Conservation (phyloP, 352 stramenopile genomes). For the Peronospora farinosa region DNA sequence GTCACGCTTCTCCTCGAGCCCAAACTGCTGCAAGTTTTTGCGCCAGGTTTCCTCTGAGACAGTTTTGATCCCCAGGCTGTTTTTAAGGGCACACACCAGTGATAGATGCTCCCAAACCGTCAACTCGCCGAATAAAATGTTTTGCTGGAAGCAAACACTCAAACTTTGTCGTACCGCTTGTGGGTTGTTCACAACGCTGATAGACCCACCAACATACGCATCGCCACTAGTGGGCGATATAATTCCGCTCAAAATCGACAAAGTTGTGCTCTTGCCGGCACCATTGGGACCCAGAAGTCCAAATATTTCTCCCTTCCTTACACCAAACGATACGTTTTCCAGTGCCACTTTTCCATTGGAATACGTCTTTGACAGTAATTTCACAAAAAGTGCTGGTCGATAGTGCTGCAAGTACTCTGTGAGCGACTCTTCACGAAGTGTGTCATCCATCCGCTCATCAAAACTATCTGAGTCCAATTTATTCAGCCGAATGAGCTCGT, state of each 20-base stretch:
- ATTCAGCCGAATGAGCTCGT: slow-evolving; percentile 23
- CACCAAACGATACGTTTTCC: slow-evolving; percentile 77
- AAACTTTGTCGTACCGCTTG: slow-evolving; percentile 57
- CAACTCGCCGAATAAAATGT: slow-evolving; percentile 71
- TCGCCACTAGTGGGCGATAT: slow-evolving; percentile 71
- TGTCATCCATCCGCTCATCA: slow-evolving; percentile 42
- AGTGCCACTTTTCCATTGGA: slow-evolving; percentile 75
- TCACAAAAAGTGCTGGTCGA: slow-evolving; percentile 51
- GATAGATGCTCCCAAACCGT: slow-evolving; percentile 72
- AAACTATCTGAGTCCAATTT: slow-evolving; percentile 21
- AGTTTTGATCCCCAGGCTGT: slow-evolving; percentile 45
- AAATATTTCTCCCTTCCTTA: slow-evolving; percentile 90
- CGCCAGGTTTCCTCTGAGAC: slow-evolving; percentile 41
- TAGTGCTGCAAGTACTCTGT: slow-evolving; percentile 50
- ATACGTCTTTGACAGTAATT: slow-evolving; percentile 59
- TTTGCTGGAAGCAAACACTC: slow-evolving; percentile 83
- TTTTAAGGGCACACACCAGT: slow-evolving; percentile 64
- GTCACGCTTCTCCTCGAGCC: slow-evolving; percentile 58
- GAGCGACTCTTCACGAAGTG: slow-evolving; percentile 57
- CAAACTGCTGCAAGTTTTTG: slow-evolving; percentile 59
- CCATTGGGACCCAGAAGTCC: slow-evolving; percentile 91
- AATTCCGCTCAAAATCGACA: slow-evolving; percentile 93
- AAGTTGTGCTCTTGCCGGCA: slow-evolving; percentile 93
- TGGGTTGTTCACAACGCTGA: slow-evolving; percentile 43
- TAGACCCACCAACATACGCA: slow-evolving; percentile 48